Evolutionary conservation across 805 yeast genomes (phyloP), one percentile per base, ranked within the genome.

Genomic region (Wickerhamiella kazuoi): DNA sequence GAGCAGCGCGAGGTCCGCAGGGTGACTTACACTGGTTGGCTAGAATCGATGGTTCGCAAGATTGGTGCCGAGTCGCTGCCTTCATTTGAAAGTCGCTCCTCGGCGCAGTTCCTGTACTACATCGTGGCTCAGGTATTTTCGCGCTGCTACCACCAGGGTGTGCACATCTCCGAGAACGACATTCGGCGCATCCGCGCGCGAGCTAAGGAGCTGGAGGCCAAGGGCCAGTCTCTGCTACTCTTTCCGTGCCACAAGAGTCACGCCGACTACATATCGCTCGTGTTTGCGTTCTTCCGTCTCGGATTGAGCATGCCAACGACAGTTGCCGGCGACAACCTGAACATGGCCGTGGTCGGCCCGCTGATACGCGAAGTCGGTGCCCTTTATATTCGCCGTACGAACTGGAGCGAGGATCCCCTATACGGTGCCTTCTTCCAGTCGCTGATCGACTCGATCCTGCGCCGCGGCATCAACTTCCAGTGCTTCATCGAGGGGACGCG

Each of bases 401-500:
- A 73, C 58, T 50, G 53, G 53, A 43, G 41, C 24, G 46, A 48
- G 15, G 61, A 63, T 57, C 52, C 69, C 59, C 54, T 68, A 53
- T 57, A 63, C 56, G 50, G 68, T 56, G 53, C 62, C 4, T 51
- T 61, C 15, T 52, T 62, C 44, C 63, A 60, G 44, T 50, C 61
- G 30, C 63, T 67, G 40, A 59, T 73, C 35, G 72, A 71, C 46
- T 68, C 68, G 26, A 46, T 69, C 7, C 60, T 73, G 21, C 41
- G 59, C 18, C 61, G 68, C 42, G 72, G 74, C 36, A 55, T 65
- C 40, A 66, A 66, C 45, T 58, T 73, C 44, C 78, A 74, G 49
- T 72, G 75, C 43, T 73, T 73, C 47, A 69, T 73, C 37, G 79
- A 73, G 52, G 79, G 79, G n/a, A 71, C 76, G 1, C 63, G 79